Conservation (phyloP, 768 basidiomycete genomes). For the Boletellus ananas region DNA sequence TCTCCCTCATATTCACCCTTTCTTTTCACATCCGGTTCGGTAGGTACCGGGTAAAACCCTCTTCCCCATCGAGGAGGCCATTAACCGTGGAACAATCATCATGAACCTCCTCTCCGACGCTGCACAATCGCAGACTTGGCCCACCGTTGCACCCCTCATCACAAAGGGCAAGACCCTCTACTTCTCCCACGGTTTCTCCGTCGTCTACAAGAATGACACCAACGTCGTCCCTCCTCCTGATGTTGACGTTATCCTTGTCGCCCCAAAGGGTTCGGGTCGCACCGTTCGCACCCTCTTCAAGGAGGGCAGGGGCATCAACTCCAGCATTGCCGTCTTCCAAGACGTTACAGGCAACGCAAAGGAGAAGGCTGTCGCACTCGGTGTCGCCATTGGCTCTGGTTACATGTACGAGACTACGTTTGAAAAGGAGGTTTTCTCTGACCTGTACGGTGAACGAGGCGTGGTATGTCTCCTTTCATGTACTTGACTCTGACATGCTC, state of each 20-base stretch:
- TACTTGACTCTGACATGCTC: conserved; percentile 2
- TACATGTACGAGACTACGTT: conserved; percentile 99
- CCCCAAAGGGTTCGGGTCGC: conserved; percentile 97
- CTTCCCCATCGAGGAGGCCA: conserved; percentile 98
- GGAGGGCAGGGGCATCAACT: conserved; percentile 98
- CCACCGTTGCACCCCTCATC: conserved; percentile 84
- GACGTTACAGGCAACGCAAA: conserved; percentile 97
- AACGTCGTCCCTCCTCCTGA: conserved; percentile 87
- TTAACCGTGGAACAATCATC: conserved; percentile 93
- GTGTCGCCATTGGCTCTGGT: conserved; percentile 92
- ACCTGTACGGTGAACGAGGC: conserved; percentile 99
- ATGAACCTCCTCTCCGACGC: conserved; percentile 99
- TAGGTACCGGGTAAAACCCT: conserved; percentile 95
- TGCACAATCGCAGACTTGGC: conserved; percentile 97
- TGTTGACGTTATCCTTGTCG: conserved; percentile 98
- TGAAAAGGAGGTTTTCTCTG: conserved; percentile 99
- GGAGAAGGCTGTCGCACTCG: conserved; percentile 94
- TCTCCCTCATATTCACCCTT: background rate
- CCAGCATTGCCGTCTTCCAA: conserved; percentile 91
- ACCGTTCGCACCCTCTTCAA: conserved; percentile 99
- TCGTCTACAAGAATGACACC: conserved; percentile 97
- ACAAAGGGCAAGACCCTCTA: conserved; percentile 99
- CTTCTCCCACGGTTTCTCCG: conserved; percentile 99
- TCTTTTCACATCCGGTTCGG: background rate
- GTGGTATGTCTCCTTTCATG: conserved; percentile 59